These are phyloP conservation scores for Cyclanthera cordifolia DNA, from an alignment of 306 rosid genomes.

Conservation along the genomic window DNA sequence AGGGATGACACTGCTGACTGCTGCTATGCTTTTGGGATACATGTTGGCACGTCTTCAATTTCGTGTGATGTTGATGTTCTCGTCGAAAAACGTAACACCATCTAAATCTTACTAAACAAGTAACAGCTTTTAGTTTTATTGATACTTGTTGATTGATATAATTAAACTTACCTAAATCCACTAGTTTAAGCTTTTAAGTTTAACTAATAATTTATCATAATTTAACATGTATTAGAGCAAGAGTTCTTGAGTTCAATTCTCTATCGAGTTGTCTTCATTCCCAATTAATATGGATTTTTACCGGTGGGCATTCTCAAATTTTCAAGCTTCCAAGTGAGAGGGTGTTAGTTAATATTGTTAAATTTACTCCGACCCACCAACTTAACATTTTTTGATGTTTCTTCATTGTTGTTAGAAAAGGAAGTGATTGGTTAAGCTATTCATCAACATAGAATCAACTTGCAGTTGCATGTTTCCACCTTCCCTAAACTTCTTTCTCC, in stretches of 20 bases:
- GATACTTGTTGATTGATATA: too few relatives aligned
- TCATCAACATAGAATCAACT: neutral
- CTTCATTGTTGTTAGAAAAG: neutral
- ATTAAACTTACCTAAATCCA: too few relatives aligned
- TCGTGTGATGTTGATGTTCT: slow-evolving; percentile 62
- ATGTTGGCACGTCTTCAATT: slow-evolving; percentile 73
- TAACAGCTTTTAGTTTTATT: neutral
- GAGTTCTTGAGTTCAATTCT: too few relatives aligned
- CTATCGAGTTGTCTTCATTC: too few relatives aligned
- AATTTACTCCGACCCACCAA: too few relatives aligned
- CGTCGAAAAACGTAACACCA: slow-evolving; percentile 34
- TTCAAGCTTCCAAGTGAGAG: too few relatives aligned
- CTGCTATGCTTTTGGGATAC: slow-evolving; percentile 69
- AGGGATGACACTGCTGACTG: slow-evolving; percentile 63
- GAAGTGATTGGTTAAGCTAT: neutral
- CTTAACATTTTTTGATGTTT: neutral
- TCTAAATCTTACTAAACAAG: neutral
- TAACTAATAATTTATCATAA: too few relatives aligned
- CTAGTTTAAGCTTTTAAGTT: too few relatives aligned
- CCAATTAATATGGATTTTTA: too few relatives aligned
- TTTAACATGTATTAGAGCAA: too few relatives aligned
- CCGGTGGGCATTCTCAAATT: too few relatives aligned
- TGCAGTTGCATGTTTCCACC: neutral
- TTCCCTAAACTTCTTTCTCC: slow-evolving; percentile 2
- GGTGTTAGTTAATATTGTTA: too few relatives aligned